Conservation (phyloP, 495 filamentous ascomycete genomes). For the Lophiostoma macrostomum region DNA sequence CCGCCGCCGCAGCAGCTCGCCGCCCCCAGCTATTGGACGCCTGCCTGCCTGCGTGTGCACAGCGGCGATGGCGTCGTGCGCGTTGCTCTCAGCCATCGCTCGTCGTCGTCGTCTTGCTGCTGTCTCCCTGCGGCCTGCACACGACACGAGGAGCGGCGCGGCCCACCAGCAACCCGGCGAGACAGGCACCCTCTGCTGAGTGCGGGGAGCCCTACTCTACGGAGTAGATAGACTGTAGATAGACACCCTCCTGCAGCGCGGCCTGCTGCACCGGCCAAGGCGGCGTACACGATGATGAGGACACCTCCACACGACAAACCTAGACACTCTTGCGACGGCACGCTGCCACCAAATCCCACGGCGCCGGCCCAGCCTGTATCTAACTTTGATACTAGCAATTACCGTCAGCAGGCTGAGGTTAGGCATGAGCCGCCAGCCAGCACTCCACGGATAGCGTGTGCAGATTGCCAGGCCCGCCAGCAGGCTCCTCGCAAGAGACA, state of each 20-base stretch:
- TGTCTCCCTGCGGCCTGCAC: too few species aligned
- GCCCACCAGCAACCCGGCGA: constrained; percentile 2
- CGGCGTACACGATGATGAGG: constrained; percentile 13
- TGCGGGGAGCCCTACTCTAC: too few species aligned
- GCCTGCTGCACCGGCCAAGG: constrained; percentile 30
- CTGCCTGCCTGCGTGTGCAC: too few species aligned
- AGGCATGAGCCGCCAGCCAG: neutral
- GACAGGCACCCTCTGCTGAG: too few species aligned
- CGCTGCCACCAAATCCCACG: constrained; percentile 22
- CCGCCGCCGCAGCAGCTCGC: neutral
- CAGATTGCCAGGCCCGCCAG: neutral
- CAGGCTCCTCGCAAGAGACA: neutral
- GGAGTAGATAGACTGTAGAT: too few species aligned
- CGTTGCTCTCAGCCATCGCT: neutral
- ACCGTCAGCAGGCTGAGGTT: constrained; percentile 25
- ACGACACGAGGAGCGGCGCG: constrained; percentile 2
- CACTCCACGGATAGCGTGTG: constrained; percentile 1
- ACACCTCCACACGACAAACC: constrained; percentile 14
- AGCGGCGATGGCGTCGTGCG: constrained; percentile 21
- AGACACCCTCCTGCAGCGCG: constrained; percentile 1
- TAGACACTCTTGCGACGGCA: constrained; percentile 14
- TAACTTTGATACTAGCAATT: constrained; percentile 12
- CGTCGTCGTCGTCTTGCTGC: neutral
- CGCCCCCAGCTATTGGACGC: too few species aligned
- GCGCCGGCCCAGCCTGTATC: constrained; percentile 9